A percentile compares a stretch with the other conserved stretches of the same genome.
Evolutionary conservation across 352 stramenopile genomes (phyloP).

Genomic region (Globisporangium barbulae): DNA sequence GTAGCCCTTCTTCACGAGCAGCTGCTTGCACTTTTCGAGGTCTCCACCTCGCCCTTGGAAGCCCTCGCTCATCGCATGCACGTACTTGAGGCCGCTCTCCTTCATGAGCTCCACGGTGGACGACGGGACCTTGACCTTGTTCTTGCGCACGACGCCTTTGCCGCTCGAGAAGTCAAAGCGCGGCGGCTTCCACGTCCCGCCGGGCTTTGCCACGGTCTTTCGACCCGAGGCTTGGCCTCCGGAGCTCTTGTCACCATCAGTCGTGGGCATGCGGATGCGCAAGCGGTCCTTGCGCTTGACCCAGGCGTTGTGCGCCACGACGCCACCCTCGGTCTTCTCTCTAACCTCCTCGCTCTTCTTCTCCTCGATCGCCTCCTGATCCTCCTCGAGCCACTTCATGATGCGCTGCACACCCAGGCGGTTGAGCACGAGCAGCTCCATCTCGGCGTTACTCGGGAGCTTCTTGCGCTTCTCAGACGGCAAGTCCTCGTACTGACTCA

Average conservation of each 20-base stretch:
- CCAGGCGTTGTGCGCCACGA: conserved; percentile 76
- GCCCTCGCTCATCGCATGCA: conserved; percentile 83
- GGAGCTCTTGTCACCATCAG: conserved; percentile 8
- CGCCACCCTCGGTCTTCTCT: conserved; percentile 66
- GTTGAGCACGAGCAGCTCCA: conserved; percentile 63
- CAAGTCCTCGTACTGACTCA: conserved; percentile 27
- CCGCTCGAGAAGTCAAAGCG: conserved; percentile 77
- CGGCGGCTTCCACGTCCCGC: conserved; percentile 30
- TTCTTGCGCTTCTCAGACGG: conserved; percentile 24
- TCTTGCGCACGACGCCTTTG: conserved; percentile 55
- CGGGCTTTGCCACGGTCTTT: conserved; percentile 12
- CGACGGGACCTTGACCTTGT: conserved; percentile 53
- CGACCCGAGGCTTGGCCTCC: background rate
- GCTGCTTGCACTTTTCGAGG: conserved; percentile 73
- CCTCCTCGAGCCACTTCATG: conserved; percentile 73
- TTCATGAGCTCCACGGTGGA: conserved; percentile 78
- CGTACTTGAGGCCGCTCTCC: conserved; percentile 74
- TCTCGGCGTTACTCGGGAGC: conserved; percentile 24
- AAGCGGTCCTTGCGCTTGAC: conserved; percentile 78
- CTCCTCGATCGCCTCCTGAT: conserved; percentile 62
- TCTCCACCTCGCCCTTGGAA: conserved; percentile 82
- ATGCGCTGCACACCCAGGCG: conserved; percentile 66
- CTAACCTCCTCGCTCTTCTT: conserved; percentile 65
- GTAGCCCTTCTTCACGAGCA: conserved; percentile 73
- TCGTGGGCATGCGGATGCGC: conserved; percentile 59